Evolutionary conservation across 176 grass and related monocot genomes (phyloP).

Genomic region (Otatea glauca): DNA sequence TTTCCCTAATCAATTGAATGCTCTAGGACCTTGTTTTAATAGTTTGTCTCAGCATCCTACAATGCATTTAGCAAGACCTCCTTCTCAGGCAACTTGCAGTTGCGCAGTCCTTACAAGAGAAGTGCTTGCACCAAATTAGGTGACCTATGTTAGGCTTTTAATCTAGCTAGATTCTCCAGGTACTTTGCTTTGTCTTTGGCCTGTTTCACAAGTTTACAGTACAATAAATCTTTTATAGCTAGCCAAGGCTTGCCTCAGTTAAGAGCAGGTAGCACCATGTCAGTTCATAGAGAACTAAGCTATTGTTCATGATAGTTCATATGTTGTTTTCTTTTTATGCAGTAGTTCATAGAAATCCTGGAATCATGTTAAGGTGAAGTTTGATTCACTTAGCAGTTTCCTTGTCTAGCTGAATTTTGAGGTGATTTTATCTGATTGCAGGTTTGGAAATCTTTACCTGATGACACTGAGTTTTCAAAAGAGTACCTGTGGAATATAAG

Average conservation of each 20-base stretch:
- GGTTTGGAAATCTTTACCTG: too few species aligned
- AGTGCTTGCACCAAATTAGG: slow-evolving; percentile 28
- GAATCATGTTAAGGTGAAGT: too few species aligned
- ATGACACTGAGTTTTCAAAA: too few species aligned
- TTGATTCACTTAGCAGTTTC: too few species aligned
- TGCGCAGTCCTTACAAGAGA: slow-evolving; percentile 29
- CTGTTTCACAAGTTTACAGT: slow-evolving; percentile 38
- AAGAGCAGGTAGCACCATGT: slow-evolving; percentile 26
- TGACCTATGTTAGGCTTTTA: slow-evolving; percentile 40
- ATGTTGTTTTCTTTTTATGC: background rate
- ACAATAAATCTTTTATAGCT: slow-evolving; percentile 29
- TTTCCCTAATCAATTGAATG: too few species aligned
- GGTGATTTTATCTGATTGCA: too few species aligned
- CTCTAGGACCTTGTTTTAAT: too few species aligned
- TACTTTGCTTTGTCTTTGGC: slow-evolving; percentile 43
- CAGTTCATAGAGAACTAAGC: slow-evolving; percentile 31
- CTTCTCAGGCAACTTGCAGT: slow-evolving; percentile 37
- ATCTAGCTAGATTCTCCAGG: slow-evolving; percentile 50
- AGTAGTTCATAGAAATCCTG: background rate
- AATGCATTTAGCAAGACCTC: background rate
- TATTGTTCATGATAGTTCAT: background rate
- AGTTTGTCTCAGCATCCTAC: too few species aligned
- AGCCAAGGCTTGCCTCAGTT: slow-evolving; percentile 12
- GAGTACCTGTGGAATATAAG: too few species aligned
- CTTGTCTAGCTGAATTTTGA: too few species aligned